Base-by-base conservation (phyloP, 2,329 filamentous ascomycete species). In the Pseudogymnoascus sp. region DNA sequence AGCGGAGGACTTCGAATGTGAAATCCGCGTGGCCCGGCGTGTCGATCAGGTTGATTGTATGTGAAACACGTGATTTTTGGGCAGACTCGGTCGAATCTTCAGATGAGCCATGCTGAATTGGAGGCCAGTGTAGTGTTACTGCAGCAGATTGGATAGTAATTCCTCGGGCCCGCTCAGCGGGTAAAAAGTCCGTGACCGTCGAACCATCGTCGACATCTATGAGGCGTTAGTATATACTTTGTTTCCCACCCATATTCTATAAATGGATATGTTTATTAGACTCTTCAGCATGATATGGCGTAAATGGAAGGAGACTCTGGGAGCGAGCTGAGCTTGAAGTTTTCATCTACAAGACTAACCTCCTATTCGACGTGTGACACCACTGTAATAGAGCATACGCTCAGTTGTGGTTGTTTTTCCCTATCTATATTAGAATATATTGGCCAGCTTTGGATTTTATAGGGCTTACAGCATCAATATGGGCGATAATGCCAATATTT, bases 351-450 rank as follows among this genome's bases (percentile, higher is more conserved):
- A 55, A 35, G 8, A 55, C 69, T 66, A 78, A 83, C 82, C 81
- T 77, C 94, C 94, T 71, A 97, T 86, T 74, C 92, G 83, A 67
- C 90, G 83, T 8, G 92, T 96, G 65, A 92, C 87, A 59, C 94
- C 93, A 73, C 91, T 95, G 72, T 97, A 96, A 73, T 92, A 97
- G 71, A 99, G 88, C 93, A 97, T 97, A 63, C 94, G 92, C 84
- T 99, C 94, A 3, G 94, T 97, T 0, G 94, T 99, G 0, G 94
- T 97, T 1, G 94, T 99, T 80, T 99, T 99, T 7, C 94, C 94
- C 82, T 84, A 69, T 33, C 37, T 61, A 21, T 41, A n/a, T 62
- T 52, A 65, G 29, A 61, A 59, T 55, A 38, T 10, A 21, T 60
- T 35, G 29, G 1, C 10, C n/a, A 21, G n/a, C 43, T 55, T 39